Evolutionary conservation across 805 yeast genomes (phyloP), one percentile per base, ranked within the genome.

Genomic region (Metschnikowia santaceciliae): DNA sequence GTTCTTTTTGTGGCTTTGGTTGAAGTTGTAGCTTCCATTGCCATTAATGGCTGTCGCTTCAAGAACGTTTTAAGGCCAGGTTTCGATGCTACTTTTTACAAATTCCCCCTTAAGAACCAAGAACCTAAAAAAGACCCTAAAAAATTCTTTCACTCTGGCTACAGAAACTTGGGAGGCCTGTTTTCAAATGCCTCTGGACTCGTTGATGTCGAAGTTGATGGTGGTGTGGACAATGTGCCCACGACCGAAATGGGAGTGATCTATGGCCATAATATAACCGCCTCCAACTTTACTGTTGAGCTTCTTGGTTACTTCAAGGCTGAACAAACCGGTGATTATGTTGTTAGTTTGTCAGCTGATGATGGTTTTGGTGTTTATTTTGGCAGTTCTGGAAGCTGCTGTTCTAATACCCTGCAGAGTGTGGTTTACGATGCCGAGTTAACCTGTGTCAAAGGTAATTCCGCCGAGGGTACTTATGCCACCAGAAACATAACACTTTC

Each of bases 351-450:
- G 42, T 20, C 19, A 3, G 49, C 49, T 17, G 54, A 53, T 20
- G 56, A 50, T 35, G 56, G 54, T 8, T 50, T 44, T 1, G 42
- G 15, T n/a, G 42, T 47, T 22, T 48, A 34, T 13, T 30, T 50
- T 15, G 55, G 53, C 13, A 51, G 51, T 8, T 43, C 42, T 14
- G 34, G 33, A 11, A 17, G 44, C 11, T 51, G 54, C 33, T 51
- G 54, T 22, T 20, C 32, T 4, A 14, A 22, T 42, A 47, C 6
- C 34, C 47, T 32, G 50, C 48, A 13, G 14, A 47, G 32, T 43
- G 48, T 26, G 50, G 47, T 35, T 44, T 32, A 17, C 5, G 19
- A 11, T 23, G 26, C 40, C 15, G n/a, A 37, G n/a, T 37, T 33
- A 14, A n/a, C 14, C 6, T 14, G 15, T n/a, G 15, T 33, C n/a